Percentiles rank a stretch among this genome's conserved stretches.
Conservation (phyloP, 2,329 filamentous ascomycete species). For the Penicillium capsulatum region DNA sequence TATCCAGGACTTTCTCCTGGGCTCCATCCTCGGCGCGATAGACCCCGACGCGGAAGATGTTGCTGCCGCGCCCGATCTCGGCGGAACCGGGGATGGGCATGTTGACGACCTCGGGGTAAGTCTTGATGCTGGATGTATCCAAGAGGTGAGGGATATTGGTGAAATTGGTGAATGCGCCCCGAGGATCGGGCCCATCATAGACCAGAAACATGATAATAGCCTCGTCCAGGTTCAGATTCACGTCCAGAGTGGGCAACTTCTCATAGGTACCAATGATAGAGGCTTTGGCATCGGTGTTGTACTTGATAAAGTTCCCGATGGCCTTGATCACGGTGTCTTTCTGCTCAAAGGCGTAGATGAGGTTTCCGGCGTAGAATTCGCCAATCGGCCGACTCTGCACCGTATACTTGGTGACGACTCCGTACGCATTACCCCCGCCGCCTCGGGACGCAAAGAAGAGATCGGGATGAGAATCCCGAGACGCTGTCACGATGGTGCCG, state of each 20-base stretch:
- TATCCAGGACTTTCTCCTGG: constrained; percentile 20
- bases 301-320: constrained; percentile 28
- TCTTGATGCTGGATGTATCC: constrained; percentile 27
- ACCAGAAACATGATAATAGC: constrained; percentile 35
- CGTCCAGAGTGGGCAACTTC: constrained; percentile 27
- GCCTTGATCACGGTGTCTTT: constrained; percentile 26
- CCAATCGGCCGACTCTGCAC: constrained; percentile 27
- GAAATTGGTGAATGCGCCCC: constrained; percentile 31
- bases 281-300: constrained; percentile 35
- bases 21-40: constrained; percentile 26
- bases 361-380: constrained; percentile 27
- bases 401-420: constrained; percentile 25
- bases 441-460: constrained; percentile 24
- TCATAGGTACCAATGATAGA: constrained; percentile 34
- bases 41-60: constrained; percentile 34
- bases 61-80: constrained; percentile 29
- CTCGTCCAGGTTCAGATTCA: constrained; percentile 31
- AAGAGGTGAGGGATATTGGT: constrained; percentile 30
- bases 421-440: constrained; percentile 27
- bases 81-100: constrained; percentile 31
- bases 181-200: constrained; percentile 33
- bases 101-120: constrained; percentile 32
- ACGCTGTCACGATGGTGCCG: constrained; percentile 17
- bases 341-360: constrained; percentile 28
- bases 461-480: constrained; percentile 11